phyloP scores from a whole-genome alignment of 768 basidiomycete genomes.

The Amanita polypyramis region DNA sequence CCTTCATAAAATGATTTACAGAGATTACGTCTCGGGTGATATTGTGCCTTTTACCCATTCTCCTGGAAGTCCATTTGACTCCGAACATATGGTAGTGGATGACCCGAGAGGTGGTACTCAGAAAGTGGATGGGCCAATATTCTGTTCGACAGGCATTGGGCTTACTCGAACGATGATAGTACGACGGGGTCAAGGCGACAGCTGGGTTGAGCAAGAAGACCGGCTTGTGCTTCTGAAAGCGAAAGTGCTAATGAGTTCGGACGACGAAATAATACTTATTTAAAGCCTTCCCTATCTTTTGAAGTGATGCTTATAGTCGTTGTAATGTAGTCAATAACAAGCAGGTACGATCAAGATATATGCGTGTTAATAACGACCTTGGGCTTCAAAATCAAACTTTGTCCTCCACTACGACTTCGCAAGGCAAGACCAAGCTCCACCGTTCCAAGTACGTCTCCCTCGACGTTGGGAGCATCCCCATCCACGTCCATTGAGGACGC shows the following conservation, averaged over 20 bases:
- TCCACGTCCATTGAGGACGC: not conserved
- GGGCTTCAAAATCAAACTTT: not conserved
- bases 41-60: not conserved
- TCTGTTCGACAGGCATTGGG: not conserved
- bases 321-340: not conserved
- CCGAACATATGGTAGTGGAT: not conserved
- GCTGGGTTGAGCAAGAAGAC: not conserved
- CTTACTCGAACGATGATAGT: not conserved
- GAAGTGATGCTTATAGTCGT: not conserved
- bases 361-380: not conserved
- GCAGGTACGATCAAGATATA: not conserved
- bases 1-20: not conserved
- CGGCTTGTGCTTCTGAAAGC: not conserved
- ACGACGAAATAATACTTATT: not conserved
- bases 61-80: not conserved
- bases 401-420: not conserved
- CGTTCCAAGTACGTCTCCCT: not conserved
- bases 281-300: not conserved
- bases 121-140: not conserved
- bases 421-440: not conserved
- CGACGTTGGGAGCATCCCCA: not conserved
- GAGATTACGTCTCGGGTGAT: conserved; percentile 4
- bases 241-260: not conserved
- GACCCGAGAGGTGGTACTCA: not conserved
- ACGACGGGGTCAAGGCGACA: not conserved